Base-by-base conservation (phyloP, 129 eudicot species). In the Heracleum sosnowskyi region DNA sequence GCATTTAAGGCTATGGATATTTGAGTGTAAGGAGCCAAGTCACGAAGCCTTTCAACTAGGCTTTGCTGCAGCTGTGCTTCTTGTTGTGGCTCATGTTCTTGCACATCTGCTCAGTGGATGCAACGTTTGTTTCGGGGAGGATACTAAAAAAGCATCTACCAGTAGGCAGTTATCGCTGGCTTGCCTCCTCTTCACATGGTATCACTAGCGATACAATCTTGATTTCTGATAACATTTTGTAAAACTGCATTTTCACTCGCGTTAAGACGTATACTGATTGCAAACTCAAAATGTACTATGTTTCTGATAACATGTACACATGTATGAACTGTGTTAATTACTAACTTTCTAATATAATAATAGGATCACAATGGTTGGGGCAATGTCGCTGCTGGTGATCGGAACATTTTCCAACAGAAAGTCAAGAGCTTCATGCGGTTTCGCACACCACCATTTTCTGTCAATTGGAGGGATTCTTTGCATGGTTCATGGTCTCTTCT, bases 1-100 rank as follows among this genome's bases (percentile, higher is more conserved):
- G 80, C 97, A 94, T 83, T 74, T 91, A 80, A 85, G 91, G 85
- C 77, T 94, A 51, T 94, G 96, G 96, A 37, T 94, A 81, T 91
- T 94, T 81, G 98, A 91, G 82, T 91, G 97, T 62, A 91, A 89
- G 81, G 85, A 89, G 82, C 97, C 93, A 77, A 91, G 97, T 80
- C 91, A 87, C 62, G 86, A 86, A 53, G 98, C 98, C 4, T 94
- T 73, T 60, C 81, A 77, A 29, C 84, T 91, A 0, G 97, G 98
- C 26, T 73, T 87, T 55, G 96, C 88, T 31, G 98, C 98, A 41
- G 86, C 87, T 20, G 84, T 75, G 41, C 86, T 94, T 35, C 83
- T 91, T 60, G 80, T 84, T 24, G 35, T 86, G 40, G 98, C 97
- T 55, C 98, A 94, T 83, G 86, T 88, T 79, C 75, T 93, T 66